These are phyloP conservation scores for Lunularia cruciata DNA, from an alignment of 225 moss, liverwort and hornwort species.

Conservation along the genomic window DNA sequence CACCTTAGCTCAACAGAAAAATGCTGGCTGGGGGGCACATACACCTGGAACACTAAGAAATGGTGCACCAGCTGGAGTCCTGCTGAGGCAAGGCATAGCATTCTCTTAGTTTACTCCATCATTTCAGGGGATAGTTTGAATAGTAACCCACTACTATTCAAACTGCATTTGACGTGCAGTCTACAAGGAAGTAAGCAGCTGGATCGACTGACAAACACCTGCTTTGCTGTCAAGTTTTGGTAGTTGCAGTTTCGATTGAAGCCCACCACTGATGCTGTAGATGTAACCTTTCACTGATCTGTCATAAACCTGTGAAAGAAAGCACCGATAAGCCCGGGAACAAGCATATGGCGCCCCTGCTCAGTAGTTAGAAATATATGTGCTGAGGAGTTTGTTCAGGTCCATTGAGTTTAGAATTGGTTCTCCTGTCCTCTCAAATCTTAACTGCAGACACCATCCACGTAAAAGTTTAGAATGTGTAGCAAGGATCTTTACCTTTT, in stretches of 20 bases:
- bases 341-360: too few species aligned
- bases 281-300: conserved; percentile 76
- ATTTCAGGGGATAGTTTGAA: background rate
- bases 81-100: conserved; percentile 18
- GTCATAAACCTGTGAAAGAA: conserved; percentile 59
- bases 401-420: background rate
- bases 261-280: conserved; percentile 56
- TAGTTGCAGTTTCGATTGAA: conserved; percentile 70
- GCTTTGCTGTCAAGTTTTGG: conserved; percentile 74
- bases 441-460: background rate
- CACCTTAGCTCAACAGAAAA: conserved; percentile 85
- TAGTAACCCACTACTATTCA: background rate
- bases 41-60: conserved; percentile 75
- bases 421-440: background rate
- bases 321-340: background rate
- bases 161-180: background rate
- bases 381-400: too few species aligned
- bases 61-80: conserved; percentile 74
- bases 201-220: conserved; percentile 40
- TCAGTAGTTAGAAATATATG: too few species aligned
- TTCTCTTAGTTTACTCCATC: background rate
- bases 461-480: background rate
- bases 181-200: background rate
- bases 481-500: conserved; percentile 48
- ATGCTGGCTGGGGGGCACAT: conserved; percentile 57